phyloP scores from a whole-genome alignment of 2,329 filamentous ascomycete genomes.

The Alternaria novae-zelandiae region DNA sequence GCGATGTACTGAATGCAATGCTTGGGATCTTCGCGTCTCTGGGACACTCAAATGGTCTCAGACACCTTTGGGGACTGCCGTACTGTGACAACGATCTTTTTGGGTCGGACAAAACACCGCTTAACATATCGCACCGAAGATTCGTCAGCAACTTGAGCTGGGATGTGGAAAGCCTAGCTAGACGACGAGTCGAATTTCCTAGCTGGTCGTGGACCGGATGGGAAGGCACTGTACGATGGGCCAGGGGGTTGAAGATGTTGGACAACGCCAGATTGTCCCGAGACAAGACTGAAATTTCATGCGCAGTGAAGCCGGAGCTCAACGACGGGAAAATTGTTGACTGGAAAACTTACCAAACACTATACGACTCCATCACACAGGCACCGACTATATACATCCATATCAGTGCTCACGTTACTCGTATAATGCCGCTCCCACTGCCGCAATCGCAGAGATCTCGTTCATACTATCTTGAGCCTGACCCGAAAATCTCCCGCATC shows the following conservation, averaged over 20 bases:
- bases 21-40: not conserved
- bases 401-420: not conserved
- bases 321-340: too few species aligned
- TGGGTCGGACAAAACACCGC: not conserved
- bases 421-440: not conserved
- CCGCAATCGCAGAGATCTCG: not conserved
- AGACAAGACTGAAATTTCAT: too few species aligned
- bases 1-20: not conserved
- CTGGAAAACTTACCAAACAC: too few species aligned
- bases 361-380: too few species aligned
- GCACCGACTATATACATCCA: not conserved
- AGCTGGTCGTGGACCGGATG: not conserved
- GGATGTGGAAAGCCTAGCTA: not conserved
- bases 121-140: not conserved
- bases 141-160: not conserved
- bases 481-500: not conserved
- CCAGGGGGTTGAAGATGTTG: not conserved
- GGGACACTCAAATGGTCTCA: not conserved
- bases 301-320: too few species aligned
- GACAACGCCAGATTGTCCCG: too few species aligned
- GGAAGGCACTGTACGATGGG: not conserved
- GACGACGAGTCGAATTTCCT: not conserved
- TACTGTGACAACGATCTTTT: not conserved
- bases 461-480: not conserved
- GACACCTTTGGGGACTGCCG: not conserved